Evolutionary conservation across 805 yeast species (phyloP).

Genomic region (Candida morakotiae): DNA sequence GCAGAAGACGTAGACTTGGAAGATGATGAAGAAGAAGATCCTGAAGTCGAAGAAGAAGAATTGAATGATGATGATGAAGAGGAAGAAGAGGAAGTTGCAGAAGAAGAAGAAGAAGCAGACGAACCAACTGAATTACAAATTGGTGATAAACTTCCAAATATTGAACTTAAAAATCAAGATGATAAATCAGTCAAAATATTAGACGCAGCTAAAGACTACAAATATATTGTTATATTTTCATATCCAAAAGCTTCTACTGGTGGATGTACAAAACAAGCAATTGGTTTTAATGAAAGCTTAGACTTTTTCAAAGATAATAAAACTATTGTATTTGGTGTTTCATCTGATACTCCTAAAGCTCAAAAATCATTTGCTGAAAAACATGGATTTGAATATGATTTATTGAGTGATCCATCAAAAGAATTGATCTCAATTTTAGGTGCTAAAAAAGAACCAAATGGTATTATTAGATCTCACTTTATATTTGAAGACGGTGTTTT

Average conservation of each 20-base stretch:
- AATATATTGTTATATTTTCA: constrained; percentile 46
- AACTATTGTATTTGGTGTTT: constrained; percentile 70
- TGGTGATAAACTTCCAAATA: constrained; percentile 66
- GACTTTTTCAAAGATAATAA: constrained; percentile 45
- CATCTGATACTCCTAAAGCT: constrained; percentile 76
- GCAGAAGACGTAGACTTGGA: background rate
- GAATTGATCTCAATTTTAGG: constrained; percentile 71
- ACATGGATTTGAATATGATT: constrained; percentile 66
- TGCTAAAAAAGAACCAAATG: constrained; percentile 74
- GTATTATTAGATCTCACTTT: constrained; percentile 89
- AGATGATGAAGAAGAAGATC: background rate
- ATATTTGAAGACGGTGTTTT: constrained; percentile 76
- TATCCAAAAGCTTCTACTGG: constrained; percentile 94
- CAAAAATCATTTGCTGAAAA: constrained; percentile 74
- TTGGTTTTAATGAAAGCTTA: constrained; percentile 75
- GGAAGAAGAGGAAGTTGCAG: background rate
- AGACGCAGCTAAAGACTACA: constrained; percentile 26
- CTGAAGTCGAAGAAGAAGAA: background rate
- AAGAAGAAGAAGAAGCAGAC: background rate
- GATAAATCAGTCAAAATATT: constrained; percentile 45
- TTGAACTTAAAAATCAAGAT: constrained; percentile 64
- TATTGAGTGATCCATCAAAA: constrained; percentile 73
- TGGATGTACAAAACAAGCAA: constrained; percentile 94
- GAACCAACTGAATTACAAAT: constrained; percentile 23
- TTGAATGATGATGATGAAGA: background rate